Evolutionary conservation across 768 basidiomycete genomes (phyloP).

Genomic region (Boletus pseudo-olivaceus): DNA sequence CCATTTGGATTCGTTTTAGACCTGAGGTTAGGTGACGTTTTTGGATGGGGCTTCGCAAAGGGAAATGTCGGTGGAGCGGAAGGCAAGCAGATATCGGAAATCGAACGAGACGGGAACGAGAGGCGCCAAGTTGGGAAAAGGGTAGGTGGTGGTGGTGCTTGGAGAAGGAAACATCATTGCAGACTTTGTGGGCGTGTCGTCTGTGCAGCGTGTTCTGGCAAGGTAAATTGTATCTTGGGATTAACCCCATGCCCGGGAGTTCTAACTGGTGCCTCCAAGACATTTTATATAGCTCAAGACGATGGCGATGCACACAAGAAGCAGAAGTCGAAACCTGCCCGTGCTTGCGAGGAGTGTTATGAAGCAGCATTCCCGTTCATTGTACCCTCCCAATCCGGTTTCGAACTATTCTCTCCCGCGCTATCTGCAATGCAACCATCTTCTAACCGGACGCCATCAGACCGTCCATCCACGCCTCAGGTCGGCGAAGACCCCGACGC

Average conservation of each 20-base stretch:
- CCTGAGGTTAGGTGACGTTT: constrained; percentile 23
- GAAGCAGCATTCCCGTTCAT: constrained; percentile 76
- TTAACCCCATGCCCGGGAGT: neutral
- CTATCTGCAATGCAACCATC: constrained; percentile 6
- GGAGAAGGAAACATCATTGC: constrained; percentile 79
- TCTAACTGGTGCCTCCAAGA: constrained; percentile 42
- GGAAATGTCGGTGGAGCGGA: constrained; percentile 37
- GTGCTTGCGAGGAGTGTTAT: constrained; percentile 85
- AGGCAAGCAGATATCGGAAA: constrained; percentile 11
- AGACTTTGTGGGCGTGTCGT: constrained; percentile 83
- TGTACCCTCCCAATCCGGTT: neutral
- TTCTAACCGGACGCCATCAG: constrained; percentile 8
- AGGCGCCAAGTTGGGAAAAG: constrained; percentile 7
- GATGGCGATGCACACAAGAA: constrained; percentile 43
- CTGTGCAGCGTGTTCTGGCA: constrained; percentile 77
- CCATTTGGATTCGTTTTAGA: constrained; percentile 55
- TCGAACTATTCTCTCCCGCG: constrained; percentile 6
- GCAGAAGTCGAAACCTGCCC: constrained; percentile 56
- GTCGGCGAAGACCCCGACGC: constrained; percentile 7
- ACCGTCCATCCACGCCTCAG: constrained; percentile 21
- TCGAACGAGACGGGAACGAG: constrained; percentile 6
- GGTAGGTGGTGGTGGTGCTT: constrained; percentile 21
- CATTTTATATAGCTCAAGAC: constrained; percentile 65
- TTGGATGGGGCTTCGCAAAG: constrained; percentile 26
- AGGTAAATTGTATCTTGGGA: constrained; percentile 42